Percentiles rank a stretch among this genome's conserved stretches.
Evolutionary conservation across 129 eudicot genomes (phyloP).

Genomic region (Chrysanthemum lavandulifolium): DNA sequence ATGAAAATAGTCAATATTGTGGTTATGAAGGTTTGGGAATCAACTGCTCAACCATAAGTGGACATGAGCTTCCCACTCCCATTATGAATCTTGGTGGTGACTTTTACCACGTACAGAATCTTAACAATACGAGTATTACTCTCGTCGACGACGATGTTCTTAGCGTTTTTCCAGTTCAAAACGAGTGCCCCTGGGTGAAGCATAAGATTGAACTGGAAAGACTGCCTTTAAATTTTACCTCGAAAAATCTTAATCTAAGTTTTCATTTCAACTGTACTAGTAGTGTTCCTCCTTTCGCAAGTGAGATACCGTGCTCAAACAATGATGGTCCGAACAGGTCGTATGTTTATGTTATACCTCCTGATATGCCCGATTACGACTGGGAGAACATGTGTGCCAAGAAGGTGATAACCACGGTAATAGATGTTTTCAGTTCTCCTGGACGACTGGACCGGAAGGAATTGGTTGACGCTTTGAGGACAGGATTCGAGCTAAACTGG

Average conservation of each 20-base stretch:
- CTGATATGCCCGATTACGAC: neutral
- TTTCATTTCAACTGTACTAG: slow-evolving; percentile 33
- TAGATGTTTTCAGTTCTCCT: neutral
- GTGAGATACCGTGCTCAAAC: slow-evolving; percentile 5
- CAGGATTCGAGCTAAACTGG: slow-evolving; percentile 28
- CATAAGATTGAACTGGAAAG: slow-evolving; percentile 14
- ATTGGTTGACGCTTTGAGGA: neutral
- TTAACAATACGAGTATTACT: neutral
- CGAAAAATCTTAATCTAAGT: slow-evolving; percentile 7
- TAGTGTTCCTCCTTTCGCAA: neutral
- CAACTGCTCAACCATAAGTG: slow-evolving; percentile 5
- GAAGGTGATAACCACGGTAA: neutral
- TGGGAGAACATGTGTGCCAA: slow-evolving; percentile 20
- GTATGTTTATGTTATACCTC: neutral
- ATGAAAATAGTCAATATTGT: neutral
- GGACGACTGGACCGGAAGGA: neutral
- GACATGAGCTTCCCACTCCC: neutral
- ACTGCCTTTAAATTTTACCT: slow-evolving; percentile 12
- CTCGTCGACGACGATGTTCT: slow-evolving; percentile 23
- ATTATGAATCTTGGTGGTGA: neutral
- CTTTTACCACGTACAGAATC: neutral
- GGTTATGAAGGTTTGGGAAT: slow-evolving; percentile 39
- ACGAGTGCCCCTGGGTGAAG: slow-evolving; percentile 23
- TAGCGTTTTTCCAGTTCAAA: neutral
- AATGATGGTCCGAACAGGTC: neutral